Base-by-base conservation (phyloP, 306 rosid genomes). In the Trichosanthes truncata region DNA sequence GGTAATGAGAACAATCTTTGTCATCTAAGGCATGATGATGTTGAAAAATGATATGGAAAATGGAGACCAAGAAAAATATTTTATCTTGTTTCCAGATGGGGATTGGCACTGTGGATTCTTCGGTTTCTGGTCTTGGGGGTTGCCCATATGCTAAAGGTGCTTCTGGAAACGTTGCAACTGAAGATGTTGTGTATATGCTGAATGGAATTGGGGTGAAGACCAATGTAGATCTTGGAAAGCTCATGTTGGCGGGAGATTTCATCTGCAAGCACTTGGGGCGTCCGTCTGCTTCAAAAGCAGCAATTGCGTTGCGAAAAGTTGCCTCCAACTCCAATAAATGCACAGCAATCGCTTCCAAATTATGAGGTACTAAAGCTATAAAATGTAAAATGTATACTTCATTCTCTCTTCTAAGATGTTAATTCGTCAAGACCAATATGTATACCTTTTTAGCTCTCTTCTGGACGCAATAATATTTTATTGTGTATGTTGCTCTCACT, bases 71-170 rank as follows among this genome's bases (percentile, higher is more conserved):
- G 63, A n/a, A 40, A 77, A 40, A 48, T 11, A 78, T 55, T 12
- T 82, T 49, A 62, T 73, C 36, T 20, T 74, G 43, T 59, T 78
- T 2, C 17, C 80, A 92, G 97, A 82, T 88, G 84, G 91, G 98
- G 76, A 91, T 94, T 53, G 72, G 88, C 52, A 84, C 90, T 4
- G 95, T 92, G 83, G 98, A 94, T 88, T 92, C 95, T 43, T 94
- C 95, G 0, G 93, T 92, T 35, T 86, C 98, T n/a, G 97, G 98
- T 68, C 92, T 94, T 49, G 97, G 98, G 63, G 98, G 97, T 23
- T 94, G 98, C 69, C 98, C 98, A 38, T 92, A 92, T 85, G 97
- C 97, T 3, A 91, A 89, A 84, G 98, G 97, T 63, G 98, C 97
- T 74, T 82, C 97, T 61, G 97, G 98, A 46, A 92, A 94, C 80